A percentile compares a stretch with the other conserved stretches of the same genome.
Conservation (phyloP, 768 basidiomycete genomes). For the Porphyrellus cyaneotinctus region DNA sequence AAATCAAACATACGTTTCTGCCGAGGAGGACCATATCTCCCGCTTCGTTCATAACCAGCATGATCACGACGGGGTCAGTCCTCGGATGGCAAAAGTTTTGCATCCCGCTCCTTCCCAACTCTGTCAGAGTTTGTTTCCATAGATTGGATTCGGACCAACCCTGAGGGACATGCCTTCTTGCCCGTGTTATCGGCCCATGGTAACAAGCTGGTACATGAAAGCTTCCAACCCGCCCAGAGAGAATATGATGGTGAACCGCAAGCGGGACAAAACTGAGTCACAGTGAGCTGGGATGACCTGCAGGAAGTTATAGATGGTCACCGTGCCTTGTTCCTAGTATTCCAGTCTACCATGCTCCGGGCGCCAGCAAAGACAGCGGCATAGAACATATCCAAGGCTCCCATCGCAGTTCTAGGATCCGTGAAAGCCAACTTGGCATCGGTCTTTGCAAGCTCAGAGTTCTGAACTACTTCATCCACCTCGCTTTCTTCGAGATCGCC, state of each 20-base stretch:
- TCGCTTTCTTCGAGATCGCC: conserved; percentile 44
- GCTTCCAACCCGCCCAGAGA: conserved; percentile 96
- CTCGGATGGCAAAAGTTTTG: conserved; percentile 85
- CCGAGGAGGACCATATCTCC: conserved; percentile 86
- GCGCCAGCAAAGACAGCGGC: conserved; percentile 77
- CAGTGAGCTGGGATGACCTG: not conserved
- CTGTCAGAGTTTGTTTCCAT: conserved; percentile 9
- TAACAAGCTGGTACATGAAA: conserved; percentile 69
- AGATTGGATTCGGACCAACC: conserved; percentile 41
- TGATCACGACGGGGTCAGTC: conserved; percentile 89
- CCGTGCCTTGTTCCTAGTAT: conserved; percentile 75
- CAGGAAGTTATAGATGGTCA: not conserved
- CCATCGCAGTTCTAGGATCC: conserved; percentile 59
- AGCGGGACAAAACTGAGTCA: conserved; percentile 76
- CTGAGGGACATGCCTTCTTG: conserved; percentile 66
- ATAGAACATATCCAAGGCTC: conserved; percentile 55
- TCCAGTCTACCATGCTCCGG: conserved; percentile 90
- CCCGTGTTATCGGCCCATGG: conserved; percentile 69
- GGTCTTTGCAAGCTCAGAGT: conserved; percentile 33
- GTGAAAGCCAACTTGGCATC: conserved; percentile 50
- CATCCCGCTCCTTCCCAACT: conserved; percentile 59
- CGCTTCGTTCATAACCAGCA: conserved; percentile 75
- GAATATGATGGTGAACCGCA: conserved; percentile 82
- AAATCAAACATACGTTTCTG: conserved; percentile 55
- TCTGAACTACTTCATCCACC: conserved; percentile 41